Base-by-base conservation (phyloP, 495 filamentous ascomycete species). In the Penicillium ochrochloron region DNA sequence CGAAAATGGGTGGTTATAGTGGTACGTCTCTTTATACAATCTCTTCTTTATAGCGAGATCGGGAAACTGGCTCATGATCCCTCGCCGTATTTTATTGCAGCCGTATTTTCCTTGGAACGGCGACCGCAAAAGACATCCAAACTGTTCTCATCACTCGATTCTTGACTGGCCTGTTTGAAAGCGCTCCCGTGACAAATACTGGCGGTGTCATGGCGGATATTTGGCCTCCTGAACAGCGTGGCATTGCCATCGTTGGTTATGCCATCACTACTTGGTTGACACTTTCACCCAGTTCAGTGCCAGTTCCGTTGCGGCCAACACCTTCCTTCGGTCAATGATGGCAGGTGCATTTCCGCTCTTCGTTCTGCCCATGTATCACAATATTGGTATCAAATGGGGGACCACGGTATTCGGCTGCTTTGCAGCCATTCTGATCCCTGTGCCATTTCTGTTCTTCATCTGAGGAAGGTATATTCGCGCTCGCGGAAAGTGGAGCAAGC, bases 181-280 rank as follows among this genome's bases (percentile, higher is more conserved):
- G 81, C 1, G 87, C 87, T 0, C 89, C 90, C 0, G 80, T 91
- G 1, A 90, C 88, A 2, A 89, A 89, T 66, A 88, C 85, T 3
- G 88, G 88, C 0, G 89, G 87, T 19, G 88, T 91, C 0, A 72
- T 91, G 17, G 84, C 82, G n/a, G 90, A 91, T 70, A 78, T 92
- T 27, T 91, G 80, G 77, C 70, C 76, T 0, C 77, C 87, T 0
- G 79, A 82, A 19, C 70, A 84, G 66, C 76, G 87, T 14, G 87
- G 84, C 2, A 78, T 82, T 0, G 86, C 87, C 3, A 86, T 90
- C 63, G 80, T 84, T 37, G 62, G 71, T 2, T 81, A 83, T n/a
- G n/a, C n/a, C n/a, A n/a, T n/a, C n/a, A n/a, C n/a, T 70, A 73
- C 44, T 51, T 73, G 0, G 59, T 70, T 9, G 65, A 70, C 41